Evolutionary conservation across 768 basidiomycete genomes (phyloP).

Genomic region (Phlebiopsis gigantea): DNA sequence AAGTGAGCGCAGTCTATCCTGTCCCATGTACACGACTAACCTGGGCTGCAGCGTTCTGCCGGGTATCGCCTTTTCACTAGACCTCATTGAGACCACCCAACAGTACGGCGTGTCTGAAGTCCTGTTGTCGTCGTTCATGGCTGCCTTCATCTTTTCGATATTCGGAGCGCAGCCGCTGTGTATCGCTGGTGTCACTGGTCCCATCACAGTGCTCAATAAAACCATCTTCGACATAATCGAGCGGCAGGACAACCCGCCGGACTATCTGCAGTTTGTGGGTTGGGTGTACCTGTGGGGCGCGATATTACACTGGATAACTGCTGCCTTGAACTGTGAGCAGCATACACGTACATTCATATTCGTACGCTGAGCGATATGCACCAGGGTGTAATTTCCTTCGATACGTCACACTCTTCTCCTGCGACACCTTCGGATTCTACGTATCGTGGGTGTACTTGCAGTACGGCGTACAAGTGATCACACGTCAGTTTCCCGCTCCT

Average conservation of each 20-base stretch:
- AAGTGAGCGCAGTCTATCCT: conserved; percentile 56
- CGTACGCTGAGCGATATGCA: neutral
- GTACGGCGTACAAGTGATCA: conserved; percentile 83
- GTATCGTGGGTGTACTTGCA: conserved; percentile 88
- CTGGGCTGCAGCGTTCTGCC: conserved; percentile 78
- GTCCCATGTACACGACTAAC: too few species aligned
- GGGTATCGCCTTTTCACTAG: conserved; percentile 87
- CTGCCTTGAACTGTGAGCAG: conserved; percentile 64
- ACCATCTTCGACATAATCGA: conserved; percentile 77
- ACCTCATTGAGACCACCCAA: conserved; percentile 85
- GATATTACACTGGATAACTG: conserved; percentile 79
- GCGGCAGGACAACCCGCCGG: conserved; percentile 50
- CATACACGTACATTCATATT: neutral
- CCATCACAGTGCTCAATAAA: conserved; percentile 91
- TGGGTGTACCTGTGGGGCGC: conserved; percentile 94
- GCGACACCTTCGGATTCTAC: conserved; percentile 91
- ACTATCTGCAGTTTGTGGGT: conserved; percentile 82
- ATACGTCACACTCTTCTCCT: conserved; percentile 87
- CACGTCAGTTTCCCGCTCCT: conserved; percentile 53
- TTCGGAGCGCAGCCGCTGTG: conserved; percentile 89
- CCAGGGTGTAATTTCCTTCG: conserved; percentile 80
- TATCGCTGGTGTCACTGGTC: conserved; percentile 89
- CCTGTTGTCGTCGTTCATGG: conserved; percentile 79
- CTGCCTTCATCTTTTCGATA: conserved; percentile 80
- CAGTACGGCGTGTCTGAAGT: conserved; percentile 91